Percentiles rank a stretch among this genome's conserved stretches.
Conservation (phyloP, 768 basidiomycete genomes). For the Suillus brevipes region DNA sequence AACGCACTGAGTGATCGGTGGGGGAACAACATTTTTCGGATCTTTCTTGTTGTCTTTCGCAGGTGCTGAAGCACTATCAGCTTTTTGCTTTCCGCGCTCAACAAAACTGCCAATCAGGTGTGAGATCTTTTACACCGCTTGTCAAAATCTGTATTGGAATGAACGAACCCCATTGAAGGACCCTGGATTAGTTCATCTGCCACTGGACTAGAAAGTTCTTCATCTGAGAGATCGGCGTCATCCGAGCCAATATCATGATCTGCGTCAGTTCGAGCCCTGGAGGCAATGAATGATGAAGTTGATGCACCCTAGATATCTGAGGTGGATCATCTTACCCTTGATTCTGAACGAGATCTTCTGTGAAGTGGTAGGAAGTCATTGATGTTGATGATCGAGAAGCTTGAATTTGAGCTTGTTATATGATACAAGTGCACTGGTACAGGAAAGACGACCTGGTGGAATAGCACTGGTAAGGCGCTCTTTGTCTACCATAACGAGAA, state of each 20-base stretch:
- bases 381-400: neutral
- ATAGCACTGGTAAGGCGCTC: neutral
- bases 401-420: neutral
- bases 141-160: too few relatives aligned
- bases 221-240: neutral
- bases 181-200: neutral
- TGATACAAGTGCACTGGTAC: neutral
- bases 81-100: neutral
- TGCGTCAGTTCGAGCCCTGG: neutral
- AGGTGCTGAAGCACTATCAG: too few relatives aligned
- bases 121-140: neutral
- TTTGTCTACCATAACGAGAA: neutral
- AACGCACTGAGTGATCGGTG: neutral
- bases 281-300: neutral
- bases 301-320: too few relatives aligned
- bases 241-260: neutral
- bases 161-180: neutral
- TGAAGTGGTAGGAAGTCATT: neutral
- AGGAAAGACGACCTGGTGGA: neutral
- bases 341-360: neutral
- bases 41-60: neutral
- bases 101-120: neutral
- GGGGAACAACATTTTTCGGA: too few relatives aligned
- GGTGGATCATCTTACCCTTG: neutral
- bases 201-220: neutral